Percentiles rank a stretch among this genome's conserved stretches.
phyloP scores from a whole-genome alignment of 2,329 filamentous ascomycete species.

The Hypoxylon sp. region DNA sequence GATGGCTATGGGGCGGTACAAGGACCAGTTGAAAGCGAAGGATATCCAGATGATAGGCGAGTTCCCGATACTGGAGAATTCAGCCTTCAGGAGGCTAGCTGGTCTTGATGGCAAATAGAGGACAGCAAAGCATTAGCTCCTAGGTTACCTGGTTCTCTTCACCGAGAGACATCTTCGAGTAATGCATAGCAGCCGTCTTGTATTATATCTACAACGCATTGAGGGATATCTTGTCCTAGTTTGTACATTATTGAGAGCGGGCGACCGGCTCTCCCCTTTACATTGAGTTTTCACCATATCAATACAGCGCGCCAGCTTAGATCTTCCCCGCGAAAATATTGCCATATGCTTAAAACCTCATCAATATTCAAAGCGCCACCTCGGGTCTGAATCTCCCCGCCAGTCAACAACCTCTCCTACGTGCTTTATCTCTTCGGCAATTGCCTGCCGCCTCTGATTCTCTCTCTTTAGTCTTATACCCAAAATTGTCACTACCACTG shows the following conservation, averaged over 20 bases:
- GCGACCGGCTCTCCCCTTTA: background rate
- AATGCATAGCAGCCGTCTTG: background rate
- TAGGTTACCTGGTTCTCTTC: background rate
- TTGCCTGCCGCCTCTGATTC: constrained; percentile 67
- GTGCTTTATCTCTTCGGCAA: constrained; percentile 62
- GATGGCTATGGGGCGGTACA: constrained; percentile 62
- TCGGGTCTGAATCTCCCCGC: constrained; percentile 72
- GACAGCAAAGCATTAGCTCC: background rate
- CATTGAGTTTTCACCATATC: background rate
- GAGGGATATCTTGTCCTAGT: background rate
- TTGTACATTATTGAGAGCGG: background rate
- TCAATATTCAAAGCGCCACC: constrained; percentile 76
- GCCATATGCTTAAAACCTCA: background rate
- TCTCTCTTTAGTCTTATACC: constrained; percentile 70
- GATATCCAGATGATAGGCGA: constrained; percentile 51
- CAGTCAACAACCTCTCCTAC: constrained; percentile 68
- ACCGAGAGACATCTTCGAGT: background rate
- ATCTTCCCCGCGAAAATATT: background rate
- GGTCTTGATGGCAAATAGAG: constrained; percentile 42
- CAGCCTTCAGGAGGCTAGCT: constrained; percentile 48
- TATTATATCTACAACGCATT: background rate
- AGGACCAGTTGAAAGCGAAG: constrained; percentile 44
- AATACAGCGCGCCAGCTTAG: background rate
- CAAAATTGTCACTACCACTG: constrained; percentile 66
- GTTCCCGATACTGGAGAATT: constrained; percentile 53